Evolutionary conservation across 306 rosid genomes (phyloP).

Genomic region (Lupinus albus): DNA sequence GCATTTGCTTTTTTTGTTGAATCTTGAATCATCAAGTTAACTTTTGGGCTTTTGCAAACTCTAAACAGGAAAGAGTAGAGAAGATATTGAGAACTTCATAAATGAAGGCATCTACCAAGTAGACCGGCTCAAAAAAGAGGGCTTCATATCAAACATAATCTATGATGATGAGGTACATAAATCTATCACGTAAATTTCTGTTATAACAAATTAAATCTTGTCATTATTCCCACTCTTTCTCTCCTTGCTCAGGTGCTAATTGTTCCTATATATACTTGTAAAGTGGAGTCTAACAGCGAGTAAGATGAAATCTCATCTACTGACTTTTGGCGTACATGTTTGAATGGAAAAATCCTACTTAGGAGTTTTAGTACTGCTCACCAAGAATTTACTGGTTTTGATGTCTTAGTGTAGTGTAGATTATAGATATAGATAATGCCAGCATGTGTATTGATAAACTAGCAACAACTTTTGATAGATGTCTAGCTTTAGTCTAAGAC

Average conservation of each 20-base stretch:
- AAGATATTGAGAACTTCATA: constrained; percentile 70
- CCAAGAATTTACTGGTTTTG: constrained; percentile 15
- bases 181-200: no score
- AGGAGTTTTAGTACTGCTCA: constrained; percentile 9
- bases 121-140: constrained; percentile 84
- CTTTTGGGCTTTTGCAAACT: constrained; percentile 30
- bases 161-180: constrained; percentile 86
- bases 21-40: constrained; percentile 36
- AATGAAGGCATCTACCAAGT: constrained; percentile 86
- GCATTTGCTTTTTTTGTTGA: constrained; percentile 41
- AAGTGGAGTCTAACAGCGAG: neutral
- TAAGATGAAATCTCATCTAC: constrained; percentile 10
- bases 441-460: no score
- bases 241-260: no score
- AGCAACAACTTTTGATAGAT: no score
- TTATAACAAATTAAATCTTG: no score
- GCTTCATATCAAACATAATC: constrained; percentile 72
- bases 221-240: no score
- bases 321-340: constrained; percentile 9
- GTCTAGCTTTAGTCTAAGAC: no score
- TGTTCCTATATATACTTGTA: no score
- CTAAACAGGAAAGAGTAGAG: constrained; percentile 66
- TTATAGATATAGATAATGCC: no score
- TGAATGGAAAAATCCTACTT: constrained; percentile 10
- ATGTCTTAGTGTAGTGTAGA: no score